phyloP scores from a whole-genome alignment of 2,329 filamentous ascomycete species.

The Aspergillus puulaauensis region DNA sequence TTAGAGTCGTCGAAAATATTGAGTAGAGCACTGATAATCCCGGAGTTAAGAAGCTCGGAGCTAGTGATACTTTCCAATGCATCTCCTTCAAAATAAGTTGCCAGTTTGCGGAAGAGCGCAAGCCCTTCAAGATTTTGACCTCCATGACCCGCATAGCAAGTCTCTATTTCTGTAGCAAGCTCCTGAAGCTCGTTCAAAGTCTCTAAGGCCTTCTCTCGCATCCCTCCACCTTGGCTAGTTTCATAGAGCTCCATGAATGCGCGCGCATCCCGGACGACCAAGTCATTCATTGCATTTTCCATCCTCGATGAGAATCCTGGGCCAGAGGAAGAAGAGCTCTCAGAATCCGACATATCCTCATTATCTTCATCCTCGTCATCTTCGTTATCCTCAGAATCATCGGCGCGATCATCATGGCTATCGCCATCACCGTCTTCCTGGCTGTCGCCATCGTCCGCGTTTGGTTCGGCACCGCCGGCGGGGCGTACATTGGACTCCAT shows the following conservation, averaged over 20 bases:
- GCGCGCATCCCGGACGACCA: constrained; percentile 75
- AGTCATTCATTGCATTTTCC: constrained; percentile 61
- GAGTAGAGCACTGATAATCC: constrained; percentile 80
- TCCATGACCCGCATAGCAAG: constrained; percentile 59
- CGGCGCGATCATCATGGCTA: constrained; percentile 52
- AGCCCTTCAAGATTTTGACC: constrained; percentile 51
- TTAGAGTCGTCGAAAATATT: constrained; percentile 75
- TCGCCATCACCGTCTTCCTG: constrained; percentile 57
- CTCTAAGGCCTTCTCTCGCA: constrained; percentile 74
- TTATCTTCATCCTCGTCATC: constrained; percentile 46
- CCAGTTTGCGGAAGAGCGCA: constrained; percentile 71
- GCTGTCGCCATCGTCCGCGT: constrained; percentile 38
- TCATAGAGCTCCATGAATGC: constrained; percentile 84
- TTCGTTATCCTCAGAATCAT: constrained; percentile 55
- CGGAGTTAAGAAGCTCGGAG: constrained; percentile 87
- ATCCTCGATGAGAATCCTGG: constrained; percentile 39
- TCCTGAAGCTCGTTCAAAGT: constrained; percentile 72
- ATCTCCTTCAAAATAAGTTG: constrained; percentile 83
- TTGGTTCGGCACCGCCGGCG: constrained; percentile 23
- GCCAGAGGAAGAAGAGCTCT: constrained; percentile 59
- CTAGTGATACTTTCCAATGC: constrained; percentile 92
- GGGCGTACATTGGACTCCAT: constrained; percentile 12
- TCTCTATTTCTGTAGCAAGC: constrained; percentile 70
- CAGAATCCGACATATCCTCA: constrained; percentile 62
- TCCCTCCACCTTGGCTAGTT: constrained; percentile 67